Conservation (phyloP, 2,329 filamentous ascomycete species). For the Bipolaris cookei region DNA sequence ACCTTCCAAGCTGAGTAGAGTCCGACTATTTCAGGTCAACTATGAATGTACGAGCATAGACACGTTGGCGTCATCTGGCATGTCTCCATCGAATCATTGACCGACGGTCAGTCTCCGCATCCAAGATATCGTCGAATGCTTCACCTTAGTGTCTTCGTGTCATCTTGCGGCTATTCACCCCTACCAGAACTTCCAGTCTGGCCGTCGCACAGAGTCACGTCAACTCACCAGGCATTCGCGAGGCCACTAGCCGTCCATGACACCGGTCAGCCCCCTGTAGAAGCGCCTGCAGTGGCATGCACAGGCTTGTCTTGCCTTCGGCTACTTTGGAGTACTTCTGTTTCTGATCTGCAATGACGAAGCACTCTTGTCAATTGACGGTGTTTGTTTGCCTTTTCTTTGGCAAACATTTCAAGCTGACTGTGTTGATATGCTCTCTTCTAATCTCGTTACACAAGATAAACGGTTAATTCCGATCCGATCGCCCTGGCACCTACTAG, state of each 20-base stretch:
- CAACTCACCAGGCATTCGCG: neutral
- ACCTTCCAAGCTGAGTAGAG: neutral
- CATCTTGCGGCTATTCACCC: neutral
- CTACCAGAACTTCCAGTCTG: neutral
- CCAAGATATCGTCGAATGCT: neutral
- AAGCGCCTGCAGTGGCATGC: neutral
- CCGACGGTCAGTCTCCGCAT: neutral
- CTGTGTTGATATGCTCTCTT: neutral
- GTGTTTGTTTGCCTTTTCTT: neutral
- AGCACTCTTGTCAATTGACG: neutral
- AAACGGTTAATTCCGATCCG: constrained; percentile 4
- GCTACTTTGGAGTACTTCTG: neutral
- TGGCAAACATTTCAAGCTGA: neutral
- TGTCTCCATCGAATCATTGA: neutral
- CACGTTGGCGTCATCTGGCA: neutral
- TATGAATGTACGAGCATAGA: neutral
- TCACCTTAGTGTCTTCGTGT: neutral
- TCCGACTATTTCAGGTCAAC: neutral
- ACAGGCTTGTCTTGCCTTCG: neutral
- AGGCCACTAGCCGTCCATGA: neutral
- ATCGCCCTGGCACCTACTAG: constrained; percentile 6
- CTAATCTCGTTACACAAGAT: constrained; percentile 11
- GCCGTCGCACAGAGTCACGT: constrained; percentile 1
- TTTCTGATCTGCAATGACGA: neutral
- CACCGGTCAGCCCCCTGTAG: neutral